A percentile compares a stretch with the other conserved stretches of the same genome.
phyloP scores from a whole-genome alignment of 768 basidiomycete genomes.

The Auriculariales sp. region DNA sequence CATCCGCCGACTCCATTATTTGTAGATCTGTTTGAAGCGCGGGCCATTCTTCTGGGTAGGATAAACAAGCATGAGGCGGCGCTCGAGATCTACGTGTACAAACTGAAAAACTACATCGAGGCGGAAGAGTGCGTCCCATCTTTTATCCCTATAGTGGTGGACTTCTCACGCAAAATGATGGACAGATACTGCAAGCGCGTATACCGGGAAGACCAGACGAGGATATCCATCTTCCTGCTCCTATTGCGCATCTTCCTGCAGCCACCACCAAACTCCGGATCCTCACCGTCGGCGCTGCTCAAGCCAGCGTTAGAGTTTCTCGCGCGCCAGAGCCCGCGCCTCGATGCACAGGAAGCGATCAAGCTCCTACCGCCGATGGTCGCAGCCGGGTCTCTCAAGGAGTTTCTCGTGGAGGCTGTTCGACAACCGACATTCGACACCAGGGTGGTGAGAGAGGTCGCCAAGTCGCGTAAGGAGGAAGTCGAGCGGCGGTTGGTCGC shows the following conservation, averaged over 20 bases:
- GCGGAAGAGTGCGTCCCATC: slow-evolving; percentile 65
- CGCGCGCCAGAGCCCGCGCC: slow-evolving; percentile 62
- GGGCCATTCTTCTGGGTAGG: slow-evolving; percentile 80
- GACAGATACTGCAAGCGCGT: slow-evolving; percentile 79
- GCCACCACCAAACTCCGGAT: slow-evolving; percentile 37
- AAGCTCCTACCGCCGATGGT: slow-evolving; percentile 84
- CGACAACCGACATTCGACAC: slow-evolving; percentile 56
- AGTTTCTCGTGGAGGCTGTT: slow-evolving; percentile 61
- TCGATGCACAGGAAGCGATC: slow-evolving; percentile 72
- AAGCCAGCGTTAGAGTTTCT: slow-evolving; percentile 81
- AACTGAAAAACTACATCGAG: slow-evolving; percentile 64
- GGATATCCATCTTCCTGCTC: slow-evolving; percentile 60
- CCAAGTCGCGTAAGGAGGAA: slow-evolving; percentile 65
- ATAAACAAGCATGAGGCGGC: slow-evolving; percentile 87
- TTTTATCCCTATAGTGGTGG: too few species aligned
- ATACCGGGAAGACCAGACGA: slow-evolving; percentile 40
- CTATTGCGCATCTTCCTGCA: slow-evolving; percentile 81
- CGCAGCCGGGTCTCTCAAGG: slow-evolving; percentile 60
- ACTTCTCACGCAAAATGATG: slow-evolving; percentile 1
- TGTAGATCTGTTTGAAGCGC: slow-evolving; percentile 86
- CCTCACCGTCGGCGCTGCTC: slow-evolving; percentile 35
- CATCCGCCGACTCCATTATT: too few species aligned
- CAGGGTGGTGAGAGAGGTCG: slow-evolving; percentile 51
- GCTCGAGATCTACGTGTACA: slow-evolving; percentile 88
- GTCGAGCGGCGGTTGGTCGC: slow-evolving; percentile 57